These are phyloP conservation scores for Colletotrichum cordylinicola DNA, from an alignment of 2,329 filamentous ascomycete species.

Conservation along the genomic window DNA sequence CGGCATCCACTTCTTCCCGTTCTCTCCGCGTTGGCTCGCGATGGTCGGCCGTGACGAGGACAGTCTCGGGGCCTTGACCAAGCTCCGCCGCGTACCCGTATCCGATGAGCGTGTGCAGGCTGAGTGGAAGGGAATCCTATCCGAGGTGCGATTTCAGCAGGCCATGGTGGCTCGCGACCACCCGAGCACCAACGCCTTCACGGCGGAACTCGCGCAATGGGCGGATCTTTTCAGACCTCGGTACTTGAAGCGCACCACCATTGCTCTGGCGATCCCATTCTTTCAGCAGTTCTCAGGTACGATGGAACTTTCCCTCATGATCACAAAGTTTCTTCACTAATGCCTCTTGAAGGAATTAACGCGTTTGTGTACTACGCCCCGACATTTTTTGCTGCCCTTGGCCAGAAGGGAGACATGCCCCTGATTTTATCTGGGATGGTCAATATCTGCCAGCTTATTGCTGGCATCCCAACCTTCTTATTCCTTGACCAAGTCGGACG, in stretches of 20 bases:
- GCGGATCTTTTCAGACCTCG: slow-evolving; percentile 50
- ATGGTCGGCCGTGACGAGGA: slow-evolving; percentile 43
- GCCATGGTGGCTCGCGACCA: slow-evolving; percentile 42
- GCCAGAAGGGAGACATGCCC: slow-evolving; percentile 29
- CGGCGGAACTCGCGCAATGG: slow-evolving; percentile 51
- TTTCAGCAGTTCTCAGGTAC: slow-evolving; percentile 26
- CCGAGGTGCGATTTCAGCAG: slow-evolving; percentile 52
- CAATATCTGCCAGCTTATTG: slow-evolving; percentile 38
- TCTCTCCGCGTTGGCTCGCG: slow-evolving; percentile 50
- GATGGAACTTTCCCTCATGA: not conserved
- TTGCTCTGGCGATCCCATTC: slow-evolving; percentile 37
- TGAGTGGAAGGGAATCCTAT: slow-evolving; percentile 55
- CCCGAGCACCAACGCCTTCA: slow-evolving; percentile 36
- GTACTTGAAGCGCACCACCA: slow-evolving; percentile 45
- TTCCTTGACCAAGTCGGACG: slow-evolving; percentile 37
- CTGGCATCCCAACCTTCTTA: slow-evolving; percentile 30
- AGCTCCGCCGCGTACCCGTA: slow-evolving; percentile 44
- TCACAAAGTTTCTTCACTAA: no score
- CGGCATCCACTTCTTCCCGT: slow-evolving; percentile 51
- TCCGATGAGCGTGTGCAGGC: slow-evolving; percentile 47
- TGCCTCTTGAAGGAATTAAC: slow-evolving; percentile 22
- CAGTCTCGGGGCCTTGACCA: slow-evolving; percentile 38
- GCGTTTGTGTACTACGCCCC: slow-evolving; percentile 31
- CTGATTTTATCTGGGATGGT: slow-evolving; percentile 38
- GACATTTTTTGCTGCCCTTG: slow-evolving; percentile 30